Conservation (phyloP, 176 grass and related monocot genomes). For the Pontederia paniculata region DNA sequence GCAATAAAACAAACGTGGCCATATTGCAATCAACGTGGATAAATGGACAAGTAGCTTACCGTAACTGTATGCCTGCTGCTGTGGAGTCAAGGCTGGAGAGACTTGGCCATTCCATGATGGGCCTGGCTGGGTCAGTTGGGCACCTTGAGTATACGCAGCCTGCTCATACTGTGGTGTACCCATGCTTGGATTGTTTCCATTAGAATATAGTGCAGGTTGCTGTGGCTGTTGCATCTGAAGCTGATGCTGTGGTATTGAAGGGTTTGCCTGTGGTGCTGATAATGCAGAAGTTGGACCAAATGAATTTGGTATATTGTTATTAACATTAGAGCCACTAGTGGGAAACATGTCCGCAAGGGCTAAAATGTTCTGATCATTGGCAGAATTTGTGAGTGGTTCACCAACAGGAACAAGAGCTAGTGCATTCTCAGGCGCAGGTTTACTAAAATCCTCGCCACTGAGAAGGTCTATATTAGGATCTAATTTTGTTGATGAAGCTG, state of each 20-base stretch:
- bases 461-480: conserved; percentile 66
- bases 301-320: conserved; percentile 26
- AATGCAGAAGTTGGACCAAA: conserved; percentile 34
- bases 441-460: conserved; percentile 66
- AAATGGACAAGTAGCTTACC: conserved; percentile 26
- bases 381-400: conserved; percentile 31
- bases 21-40: not conserved
- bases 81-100: conserved; percentile 20
- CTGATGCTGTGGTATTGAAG: conserved; percentile 1
- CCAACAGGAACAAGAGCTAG: conserved; percentile 59
- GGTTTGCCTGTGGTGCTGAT: conserved; percentile 38
- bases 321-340: conserved; percentile 35
- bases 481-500: conserved; percentile 22
- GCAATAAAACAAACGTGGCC: not conserved
- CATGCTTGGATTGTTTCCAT: conserved; percentile 21
- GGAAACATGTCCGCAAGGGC: conserved; percentile 83
- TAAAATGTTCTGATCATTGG: conserved; percentile 64
- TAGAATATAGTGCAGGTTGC: conserved; percentile 35
- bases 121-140: conserved; percentile 26
- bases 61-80: conserved; percentile 36
- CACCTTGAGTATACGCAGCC: conserved; percentile 33
- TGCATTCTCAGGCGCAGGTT: conserved; percentile 53
- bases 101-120: conserved; percentile 43
- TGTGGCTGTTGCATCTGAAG: conserved; percentile 34
- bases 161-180: conserved; percentile 18